Base-by-base conservation (phyloP, 257 asterid species). In the Cinchona pubescens region DNA sequence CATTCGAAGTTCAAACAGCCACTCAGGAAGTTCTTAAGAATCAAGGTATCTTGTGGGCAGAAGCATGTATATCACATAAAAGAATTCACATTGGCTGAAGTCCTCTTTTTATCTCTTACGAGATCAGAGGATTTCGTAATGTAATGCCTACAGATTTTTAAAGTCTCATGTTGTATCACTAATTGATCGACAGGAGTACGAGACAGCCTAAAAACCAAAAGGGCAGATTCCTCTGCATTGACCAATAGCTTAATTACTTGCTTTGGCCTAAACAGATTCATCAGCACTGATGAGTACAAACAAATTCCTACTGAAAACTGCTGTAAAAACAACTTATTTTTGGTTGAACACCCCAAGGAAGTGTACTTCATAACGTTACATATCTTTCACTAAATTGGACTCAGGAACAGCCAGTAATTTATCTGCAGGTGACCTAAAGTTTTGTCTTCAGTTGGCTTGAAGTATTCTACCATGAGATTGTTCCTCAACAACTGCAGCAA, bases 381-480 rank as follows among this genome's bases (percentile, higher is more conserved):
- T 62, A 46, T 8, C 45, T 16, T 4, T 25, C 51, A 3, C 49
- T 59, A 27, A 45, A 30, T n/a, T 27, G 58, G 42, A 42, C 2
- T 32, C 35, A n/a, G 72, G 45, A 37, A 59, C 18, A 38, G 63
- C 67, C 13, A 55, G 27, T 45, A 23, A 37, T 71, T 10, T 56
- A 34, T 74, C 32, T 73, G 56, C 56, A 37, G 37, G 43, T 53
- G 69, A 58, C 32, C 16, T 19, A 65, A 35, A 63, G 64, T 78
- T 32, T 8, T 34, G 37, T 78, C 86, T 84, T 94, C 88, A 95
- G 91, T 95, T 91, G 75, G 96, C 35, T 80, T 95, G 98, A 75
- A 92, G 97, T 80, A 91, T 87, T 85, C 88, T 89, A 76, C 91
- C 98, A 29, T 81, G 88, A 73, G 74, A 84, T 82, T 90, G 87